Base-by-base conservation (phyloP, 805 yeast species). In the Nakazawaea laoshanensis region DNA sequence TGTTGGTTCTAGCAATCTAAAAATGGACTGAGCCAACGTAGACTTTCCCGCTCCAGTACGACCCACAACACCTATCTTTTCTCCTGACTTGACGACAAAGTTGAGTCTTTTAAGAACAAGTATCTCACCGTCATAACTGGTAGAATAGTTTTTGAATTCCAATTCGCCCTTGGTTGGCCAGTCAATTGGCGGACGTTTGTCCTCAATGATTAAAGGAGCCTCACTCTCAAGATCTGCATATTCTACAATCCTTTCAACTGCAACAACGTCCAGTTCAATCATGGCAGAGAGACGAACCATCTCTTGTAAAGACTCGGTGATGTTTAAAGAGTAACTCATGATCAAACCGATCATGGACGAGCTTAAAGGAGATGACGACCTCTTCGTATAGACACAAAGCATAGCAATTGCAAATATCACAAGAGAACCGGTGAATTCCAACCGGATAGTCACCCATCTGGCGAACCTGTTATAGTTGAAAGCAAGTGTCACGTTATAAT, bases 21-120 rank as follows among this genome's bases (percentile, higher is more conserved):
- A 71, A 5, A 71, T 41, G 1, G 76, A 74, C 26, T 70, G 48
- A 1, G 76, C 60, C 25, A 71, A 49, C 0, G 76, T 60, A 3
- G 73, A 63, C 38, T 72, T 72, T 36, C 81, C 81, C 10, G 81
- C 78, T 32, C 81, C 81, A 2, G 81, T 74, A 51, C 81, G 59
- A 4, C 81, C 81, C 25, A 74, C 78, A 38, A 74, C 70, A 32
- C 81, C 80, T 37, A 74, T 49, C 41, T 74, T 74, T 41, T 74
- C 78, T 19, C 53, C 49, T 2, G 75, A 61, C 20, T 61, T 53
- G 27, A 74, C 63, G 6, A 54, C 11, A 7, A 20, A 20, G 23
- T 20, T 20, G 7, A 20, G 11, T 8, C 11, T 20, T 11, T 20
- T 20, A 8, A 20, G 11, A 20, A 20, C 23, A 8, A 11, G 23